Conservation (phyloP, 2,329 filamentous ascomycete genomes). For the Calycina herbarum region DNA sequence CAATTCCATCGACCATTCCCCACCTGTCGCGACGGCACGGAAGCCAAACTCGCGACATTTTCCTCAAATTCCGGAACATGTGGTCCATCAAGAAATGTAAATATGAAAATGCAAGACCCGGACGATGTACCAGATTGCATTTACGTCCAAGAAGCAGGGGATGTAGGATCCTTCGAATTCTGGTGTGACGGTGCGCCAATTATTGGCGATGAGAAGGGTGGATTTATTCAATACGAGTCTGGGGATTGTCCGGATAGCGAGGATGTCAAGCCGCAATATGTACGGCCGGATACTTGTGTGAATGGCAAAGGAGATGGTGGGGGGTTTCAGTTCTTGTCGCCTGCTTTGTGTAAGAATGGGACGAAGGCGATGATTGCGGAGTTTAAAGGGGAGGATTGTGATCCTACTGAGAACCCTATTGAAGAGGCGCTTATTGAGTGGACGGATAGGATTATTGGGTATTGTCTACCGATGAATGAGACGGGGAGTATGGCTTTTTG, state of each 20-base stretch:
- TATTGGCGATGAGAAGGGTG: neutral
- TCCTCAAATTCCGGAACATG: neutral
- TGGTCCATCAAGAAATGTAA: neutral
- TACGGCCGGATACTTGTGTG: neutral
- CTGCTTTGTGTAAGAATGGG: constrained; percentile 7
- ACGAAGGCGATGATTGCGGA: constrained; percentile 4
- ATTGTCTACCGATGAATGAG: too few species aligned
- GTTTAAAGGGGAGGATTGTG: neutral
- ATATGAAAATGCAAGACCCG: neutral
- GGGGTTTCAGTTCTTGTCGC: neutral
- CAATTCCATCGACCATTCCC: neutral
- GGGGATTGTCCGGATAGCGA: neutral
- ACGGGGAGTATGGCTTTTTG: too few species aligned
- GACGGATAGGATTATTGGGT: too few species aligned
- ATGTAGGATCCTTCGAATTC: constrained; percentile 1
- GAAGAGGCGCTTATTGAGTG: too few species aligned
- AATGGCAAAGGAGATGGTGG: constrained; percentile 2
- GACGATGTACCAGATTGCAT: neutral
- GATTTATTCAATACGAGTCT: neutral
- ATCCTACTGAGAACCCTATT: too few species aligned
- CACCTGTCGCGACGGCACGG: neutral
- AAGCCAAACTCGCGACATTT: constrained; percentile 6
- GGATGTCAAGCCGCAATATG: constrained; percentile 5
- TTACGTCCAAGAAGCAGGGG: neutral
- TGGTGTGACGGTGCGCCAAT: constrained; percentile 9